Evolutionary conservation across 1,284 basidiomycete genomes (phyloP).

Genomic region (Ceratobasidium sp.): DNA sequence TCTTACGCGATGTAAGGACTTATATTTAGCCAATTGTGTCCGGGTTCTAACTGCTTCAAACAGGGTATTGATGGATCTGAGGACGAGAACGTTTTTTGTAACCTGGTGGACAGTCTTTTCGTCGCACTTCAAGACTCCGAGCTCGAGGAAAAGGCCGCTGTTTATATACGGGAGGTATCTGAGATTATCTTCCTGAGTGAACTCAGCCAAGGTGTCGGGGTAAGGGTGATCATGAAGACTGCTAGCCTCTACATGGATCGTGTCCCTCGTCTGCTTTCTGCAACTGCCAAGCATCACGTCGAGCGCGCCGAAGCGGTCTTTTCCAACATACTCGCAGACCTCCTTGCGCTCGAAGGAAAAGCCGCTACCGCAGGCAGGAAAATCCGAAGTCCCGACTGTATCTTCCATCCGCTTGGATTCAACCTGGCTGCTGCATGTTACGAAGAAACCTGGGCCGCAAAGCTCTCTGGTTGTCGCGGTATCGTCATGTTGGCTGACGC

Average conservation of each 20-base stretch:
- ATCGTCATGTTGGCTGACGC: conserved; percentile 82
- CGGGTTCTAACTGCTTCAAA: conserved; percentile 33
- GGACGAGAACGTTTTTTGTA: conserved; percentile 78
- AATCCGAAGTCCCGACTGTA: conserved; percentile 76
- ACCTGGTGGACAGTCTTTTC: conserved; percentile 81
- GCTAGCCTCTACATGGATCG: conserved; percentile 77
- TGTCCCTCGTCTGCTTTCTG: conserved; percentile 76
- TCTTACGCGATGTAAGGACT: conserved; percentile 79
- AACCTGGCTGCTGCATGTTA: conserved; percentile 74
- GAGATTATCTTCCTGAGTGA: conserved; percentile 71
- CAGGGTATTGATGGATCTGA: conserved; percentile 82
- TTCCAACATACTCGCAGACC: conserved; percentile 44
- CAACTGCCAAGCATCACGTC: conserved; percentile 71
- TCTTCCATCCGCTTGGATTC: conserved; percentile 66
- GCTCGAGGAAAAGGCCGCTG: conserved; percentile 75
- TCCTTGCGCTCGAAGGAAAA: conserved; percentile 44
- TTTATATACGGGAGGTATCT: conserved; percentile 76
- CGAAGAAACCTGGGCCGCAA: conserved; percentile 88
- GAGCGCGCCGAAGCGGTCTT: conserved; percentile 39
- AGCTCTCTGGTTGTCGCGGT: conserved; percentile 88
- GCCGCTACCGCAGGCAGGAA: conserved; percentile 58
- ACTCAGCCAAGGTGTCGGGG: conserved; percentile 52
- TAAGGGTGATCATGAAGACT: conserved; percentile 29
- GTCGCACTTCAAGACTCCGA: conserved; percentile 82
- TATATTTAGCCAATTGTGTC: background rate